phyloP scores from a whole-genome alignment of 768 basidiomycete species.

The Antrodiella citrinella region DNA sequence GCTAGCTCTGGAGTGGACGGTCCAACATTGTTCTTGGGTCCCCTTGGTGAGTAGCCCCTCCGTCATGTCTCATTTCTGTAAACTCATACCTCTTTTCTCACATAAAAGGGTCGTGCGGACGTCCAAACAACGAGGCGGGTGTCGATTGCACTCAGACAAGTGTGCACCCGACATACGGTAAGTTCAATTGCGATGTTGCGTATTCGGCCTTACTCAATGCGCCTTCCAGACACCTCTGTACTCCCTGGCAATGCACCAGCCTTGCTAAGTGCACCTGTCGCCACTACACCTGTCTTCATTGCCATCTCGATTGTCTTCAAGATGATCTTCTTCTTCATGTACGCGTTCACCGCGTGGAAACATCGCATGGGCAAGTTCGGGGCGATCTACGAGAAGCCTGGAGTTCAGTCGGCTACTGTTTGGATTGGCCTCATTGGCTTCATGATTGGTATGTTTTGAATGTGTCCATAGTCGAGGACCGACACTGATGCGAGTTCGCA shows the following conservation, averaged over 20 bases:
- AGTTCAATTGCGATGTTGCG: too few species aligned
- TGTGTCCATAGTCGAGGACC: not conserved
- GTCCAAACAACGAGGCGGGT: slow-evolving; percentile 35
- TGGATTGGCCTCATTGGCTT: slow-evolving; percentile 78
- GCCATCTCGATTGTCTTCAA: slow-evolving; percentile 52
- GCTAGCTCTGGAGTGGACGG: slow-evolving; percentile 41
- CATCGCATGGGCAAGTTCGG: slow-evolving; percentile 51
- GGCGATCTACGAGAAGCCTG: slow-evolving; percentile 44
- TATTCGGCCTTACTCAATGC: too few species aligned
- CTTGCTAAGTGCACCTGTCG: slow-evolving; percentile 50
- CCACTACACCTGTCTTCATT: slow-evolving; percentile 55
- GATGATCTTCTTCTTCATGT: slow-evolving; percentile 55
- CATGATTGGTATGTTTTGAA: slow-evolving; percentile 46
- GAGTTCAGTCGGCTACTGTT: slow-evolving; percentile 49
- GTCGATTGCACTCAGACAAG: slow-evolving; percentile 51
- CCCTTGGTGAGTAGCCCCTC: slow-evolving; percentile 40
- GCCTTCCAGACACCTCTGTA: slow-evolving; percentile 48
- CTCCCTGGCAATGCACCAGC: slow-evolving; percentile 51
- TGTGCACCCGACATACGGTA: slow-evolving; percentile 57
- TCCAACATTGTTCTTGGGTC: slow-evolving; percentile 58
- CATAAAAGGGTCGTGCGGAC: slow-evolving; percentile 58
- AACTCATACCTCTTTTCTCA: slow-evolving; percentile 5
- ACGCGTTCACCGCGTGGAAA: slow-evolving; percentile 58
- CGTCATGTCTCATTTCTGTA: not conserved
- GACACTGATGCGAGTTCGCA: not conserved